Percentiles rank a stretch among this genome's conserved stretches.
phyloP scores from a whole-genome alignment of 2,329 filamentous ascomycete genomes.

The Alternaria panax region DNA sequence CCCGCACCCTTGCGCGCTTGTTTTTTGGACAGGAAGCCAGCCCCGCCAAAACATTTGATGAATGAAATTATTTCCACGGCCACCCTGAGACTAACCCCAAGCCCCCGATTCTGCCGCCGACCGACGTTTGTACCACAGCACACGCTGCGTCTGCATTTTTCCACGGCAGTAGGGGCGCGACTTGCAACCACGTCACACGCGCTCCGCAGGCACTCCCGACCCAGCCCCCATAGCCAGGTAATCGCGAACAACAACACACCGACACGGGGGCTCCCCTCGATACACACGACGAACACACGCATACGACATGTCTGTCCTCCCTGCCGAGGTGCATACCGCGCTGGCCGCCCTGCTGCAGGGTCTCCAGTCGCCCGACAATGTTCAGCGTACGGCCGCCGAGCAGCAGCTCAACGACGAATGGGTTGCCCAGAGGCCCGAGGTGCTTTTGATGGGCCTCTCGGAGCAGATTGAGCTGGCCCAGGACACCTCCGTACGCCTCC shows the following conservation, averaged over 20 bases:
- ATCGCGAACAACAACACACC: conserved; percentile 17
- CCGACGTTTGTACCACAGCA: background rate
- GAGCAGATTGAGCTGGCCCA: conserved; percentile 87
- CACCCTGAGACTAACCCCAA: conserved; percentile 15
- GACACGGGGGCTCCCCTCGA: conserved; percentile 29
- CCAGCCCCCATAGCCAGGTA: conserved; percentile 6
- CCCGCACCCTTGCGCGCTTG: conserved; percentile 19
- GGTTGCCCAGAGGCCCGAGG: conserved; percentile 80
- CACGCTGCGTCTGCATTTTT: conserved; percentile 4
- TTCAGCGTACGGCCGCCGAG: conserved; percentile 82
- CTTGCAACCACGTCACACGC: conserved; percentile 16
- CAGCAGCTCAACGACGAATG: conserved; percentile 91
- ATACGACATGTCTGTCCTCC: conserved; percentile 79
- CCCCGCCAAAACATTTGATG: conserved; percentile 26
- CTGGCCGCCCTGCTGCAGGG: conserved; percentile 86
- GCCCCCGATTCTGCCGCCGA: conserved; percentile 9
- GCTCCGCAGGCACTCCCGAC: conserved; percentile 10
- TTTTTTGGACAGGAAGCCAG: conserved; percentile 20
- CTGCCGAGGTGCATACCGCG: conserved; percentile 82
- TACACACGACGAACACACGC: conserved; percentile 15
- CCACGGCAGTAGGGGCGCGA: conserved; percentile 13
- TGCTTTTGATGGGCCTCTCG: conserved; percentile 90
- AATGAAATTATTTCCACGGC: conserved; percentile 25
- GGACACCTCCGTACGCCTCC: conserved; percentile 69
- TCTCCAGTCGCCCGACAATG: conserved; percentile 89